Percentiles rank a stretch among this genome's conserved stretches.
Evolutionary conservation across 768 basidiomycete genomes (phyloP).

Genomic region (Boletus patriciae): DNA sequence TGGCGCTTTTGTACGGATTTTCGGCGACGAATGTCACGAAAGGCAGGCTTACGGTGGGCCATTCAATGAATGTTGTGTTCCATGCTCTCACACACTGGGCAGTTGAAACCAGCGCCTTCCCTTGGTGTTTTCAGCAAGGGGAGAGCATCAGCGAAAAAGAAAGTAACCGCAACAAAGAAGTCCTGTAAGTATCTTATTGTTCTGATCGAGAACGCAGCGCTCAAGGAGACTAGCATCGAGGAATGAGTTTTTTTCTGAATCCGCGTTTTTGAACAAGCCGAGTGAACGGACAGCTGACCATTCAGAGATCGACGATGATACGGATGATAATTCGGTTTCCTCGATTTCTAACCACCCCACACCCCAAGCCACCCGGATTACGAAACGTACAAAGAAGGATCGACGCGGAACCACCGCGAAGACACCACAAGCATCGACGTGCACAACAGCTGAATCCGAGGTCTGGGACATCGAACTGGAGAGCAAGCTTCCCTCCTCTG

Average conservation of each 20-base stretch:
- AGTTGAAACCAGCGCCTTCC: slow-evolving; percentile 32
- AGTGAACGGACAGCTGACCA: slow-evolving; percentile 6
- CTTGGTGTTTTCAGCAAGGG: slow-evolving; percentile 41
- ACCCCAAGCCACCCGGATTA: slow-evolving; percentile 6
- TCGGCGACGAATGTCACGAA: slow-evolving; percentile 39
- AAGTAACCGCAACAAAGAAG: slow-evolving; percentile 8
- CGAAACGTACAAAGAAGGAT: slow-evolving; percentile 2
- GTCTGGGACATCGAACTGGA: slow-evolving; percentile 59
- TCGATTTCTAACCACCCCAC: slow-evolving; percentile 20
- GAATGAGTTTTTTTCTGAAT: slow-evolving; percentile 46
- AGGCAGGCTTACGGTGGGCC: slow-evolving; percentile 36
- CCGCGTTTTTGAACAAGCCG: slow-evolving; percentile 42
- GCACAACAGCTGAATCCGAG: slow-evolving; percentile 36
- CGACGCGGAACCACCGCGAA: neutral
- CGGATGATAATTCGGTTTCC: slow-evolving; percentile 12
- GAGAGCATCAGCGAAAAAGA: slow-evolving; percentile 34
- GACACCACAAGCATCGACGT: neutral
- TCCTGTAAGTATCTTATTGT: slow-evolving; percentile 12
- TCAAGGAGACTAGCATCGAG: slow-evolving; percentile 13
- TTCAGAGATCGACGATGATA: slow-evolving; percentile 5
- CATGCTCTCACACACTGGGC: slow-evolving; percentile 1
- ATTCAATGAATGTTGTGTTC: neutral
- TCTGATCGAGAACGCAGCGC: neutral
- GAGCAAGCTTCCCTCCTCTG: slow-evolving; percentile 27
- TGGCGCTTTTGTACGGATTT: slow-evolving; percentile 40